Base-by-base conservation (phyloP, 306 rosid species). In the Rosa chinensis region DNA sequence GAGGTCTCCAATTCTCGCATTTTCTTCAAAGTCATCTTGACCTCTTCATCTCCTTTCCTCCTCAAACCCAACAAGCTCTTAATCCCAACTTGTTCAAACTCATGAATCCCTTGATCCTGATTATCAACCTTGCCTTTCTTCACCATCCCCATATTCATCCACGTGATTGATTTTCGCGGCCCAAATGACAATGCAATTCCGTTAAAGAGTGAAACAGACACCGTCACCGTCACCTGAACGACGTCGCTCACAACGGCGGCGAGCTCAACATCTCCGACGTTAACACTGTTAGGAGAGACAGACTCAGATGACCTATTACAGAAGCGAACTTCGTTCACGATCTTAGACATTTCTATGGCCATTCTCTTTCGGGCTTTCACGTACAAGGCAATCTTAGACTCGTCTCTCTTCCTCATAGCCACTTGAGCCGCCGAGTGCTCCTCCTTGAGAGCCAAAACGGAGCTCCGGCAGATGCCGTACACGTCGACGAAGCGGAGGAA, bases 381-480 rank as follows among this genome's bases (percentile, higher is more conserved):
- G 64, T 86, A 90, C 11, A 72, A n/a, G 18, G 21, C 79, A 1
- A 85, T 66, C 81, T 87, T 90, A 10, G 84, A 25, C 16, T 86
- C 87, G 48, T 91, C 90, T 61, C 90, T 81, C 80, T 89, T 90
- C 44, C 97, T 84, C 23, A 86, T 3, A 3, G 93, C 97, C n/a
- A 92, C 89, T 78, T 89, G 90, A 37, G 91, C 97, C 0, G 93
- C 87, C 0, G 91, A 88, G 8, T 90, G 88, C 17, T 90, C 90
- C 66, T 92, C 91, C 49, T 86, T 89, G 2, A 91, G 73, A 0
- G 77, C 62, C 78, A 92, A 43, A 18, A 91, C 52, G 20, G 86
- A 85, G 3, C 97, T 82, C 42, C 87, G 93, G 87, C 92, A 94
- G 78, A 89, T 89, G 63, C 98, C 97, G 11, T 83, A 91, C 1